These are phyloP conservation scores for Emericellopsis cladophorae DNA, from an alignment of 2,329 filamentous ascomycete genomes.

Conservation along the genomic window DNA sequence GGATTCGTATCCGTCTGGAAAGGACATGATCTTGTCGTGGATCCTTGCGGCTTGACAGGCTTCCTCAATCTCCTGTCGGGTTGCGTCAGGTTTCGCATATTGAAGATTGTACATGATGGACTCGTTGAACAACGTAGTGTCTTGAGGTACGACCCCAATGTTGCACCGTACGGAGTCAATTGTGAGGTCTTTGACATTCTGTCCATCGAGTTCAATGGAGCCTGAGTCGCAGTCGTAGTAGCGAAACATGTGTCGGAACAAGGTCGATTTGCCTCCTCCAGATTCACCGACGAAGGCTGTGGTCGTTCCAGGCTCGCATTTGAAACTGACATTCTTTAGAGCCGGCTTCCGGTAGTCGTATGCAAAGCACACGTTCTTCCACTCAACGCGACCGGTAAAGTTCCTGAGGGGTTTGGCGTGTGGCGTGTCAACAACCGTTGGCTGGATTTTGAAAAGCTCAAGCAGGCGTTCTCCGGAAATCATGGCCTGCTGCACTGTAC, in stretches of 20 bases:
- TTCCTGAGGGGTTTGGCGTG: constrained; percentile 47
- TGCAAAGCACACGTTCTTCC: constrained; percentile 80
- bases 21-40: constrained; percentile 80
- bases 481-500: constrained; percentile 91
- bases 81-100: constrained; percentile 73
- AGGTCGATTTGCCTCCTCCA: constrained; percentile 90
- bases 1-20: constrained; percentile 79
- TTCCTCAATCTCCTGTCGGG: constrained; percentile 68
- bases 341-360: constrained; percentile 83
- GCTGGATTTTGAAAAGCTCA: constrained; percentile 91
- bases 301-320: constrained; percentile 78
- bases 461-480: constrained; percentile 93
- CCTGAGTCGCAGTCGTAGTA: constrained; percentile 84
- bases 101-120: constrained; percentile 88
- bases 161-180: constrained; percentile 86
- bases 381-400: constrained; percentile 73
- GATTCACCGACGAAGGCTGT: constrained; percentile 95
- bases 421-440: constrained; percentile 73
- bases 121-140: constrained; percentile 92
- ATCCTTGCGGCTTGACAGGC: constrained; percentile 83
- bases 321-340: constrained; percentile 71
- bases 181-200: constrained; percentile 72
- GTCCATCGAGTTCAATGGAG: constrained; percentile 71
- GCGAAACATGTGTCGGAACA: constrained; percentile 90
- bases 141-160: constrained; percentile 94